Evolutionary conservation across 2,329 filamentous ascomycete species (phyloP), one percentile per base, ranked within the genome.

Genomic region (Cordyceps farinosa): DNA sequence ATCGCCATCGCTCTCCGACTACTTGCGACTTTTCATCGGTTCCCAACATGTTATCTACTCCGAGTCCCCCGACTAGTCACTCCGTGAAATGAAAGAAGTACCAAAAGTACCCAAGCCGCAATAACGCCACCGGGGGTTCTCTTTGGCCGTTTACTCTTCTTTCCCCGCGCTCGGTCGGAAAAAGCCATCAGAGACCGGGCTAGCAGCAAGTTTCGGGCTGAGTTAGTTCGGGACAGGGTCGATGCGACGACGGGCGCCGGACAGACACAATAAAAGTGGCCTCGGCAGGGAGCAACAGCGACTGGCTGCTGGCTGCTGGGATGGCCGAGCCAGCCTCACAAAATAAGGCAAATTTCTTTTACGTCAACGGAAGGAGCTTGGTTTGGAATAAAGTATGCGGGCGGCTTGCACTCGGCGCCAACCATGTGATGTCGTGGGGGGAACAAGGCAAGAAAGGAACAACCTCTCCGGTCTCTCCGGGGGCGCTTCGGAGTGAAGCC

Each of bases 151-250:
- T 22, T 10, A 8, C 17, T 56, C 29, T 8, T 22, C 10, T n/a
- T 29, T 17, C 34, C 30, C 30, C 10, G 40, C 22, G 27, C 36
- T 13, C 38, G 53, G 27, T 52, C 30, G 13, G 34, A 11, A 29
- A 15, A 48, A 50, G 53, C 53, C 40, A 40, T 56, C 53, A 45
- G 22, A 56, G 22, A 56, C 53, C 38, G 53, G 27, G 40, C 22
- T 22, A 22, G 22, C 22, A 22, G 22, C 22, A 22, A 22, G 22
- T 22, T 22, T 22, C 22, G 22, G 22, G 22, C 22, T 22, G 22
- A 22, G 22, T 22, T 22, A 22, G 22, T 22, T 22, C 15, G 55
- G 27, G 30, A 44, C 44, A n/a, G 44, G n/a, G 42, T 57, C 10
- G 30, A 34, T 44, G 38, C 29, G 15, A 56, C 53, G 54, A 45